A percentile compares a stretch with the other conserved stretches of the same genome.
These are phyloP conservation scores for Cornus florida DNA, from an alignment of 148 eudicot genomes.

Conservation along the genomic window DNA sequence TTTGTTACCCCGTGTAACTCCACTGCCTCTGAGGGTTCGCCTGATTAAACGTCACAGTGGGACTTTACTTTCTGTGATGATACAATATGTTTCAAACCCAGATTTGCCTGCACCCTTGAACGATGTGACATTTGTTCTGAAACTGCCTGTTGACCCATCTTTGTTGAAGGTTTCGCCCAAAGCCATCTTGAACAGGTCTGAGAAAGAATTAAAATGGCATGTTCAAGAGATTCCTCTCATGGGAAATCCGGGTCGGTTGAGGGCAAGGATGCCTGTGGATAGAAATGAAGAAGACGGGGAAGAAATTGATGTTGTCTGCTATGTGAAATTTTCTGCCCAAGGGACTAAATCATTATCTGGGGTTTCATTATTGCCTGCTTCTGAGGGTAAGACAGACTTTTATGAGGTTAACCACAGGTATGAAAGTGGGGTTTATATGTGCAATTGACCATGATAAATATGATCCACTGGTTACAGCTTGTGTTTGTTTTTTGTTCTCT, in stretches of 20 bases:
- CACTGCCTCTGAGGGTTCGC: slow-evolving; percentile 78
- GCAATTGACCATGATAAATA: slow-evolving; percentile 47
- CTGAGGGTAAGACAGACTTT: slow-evolving; percentile 80
- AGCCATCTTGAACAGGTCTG: slow-evolving; percentile 81
- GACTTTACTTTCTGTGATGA: slow-evolving; percentile 85
- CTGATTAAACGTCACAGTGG: slow-evolving; percentile 86
- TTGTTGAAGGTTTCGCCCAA: slow-evolving; percentile 83
- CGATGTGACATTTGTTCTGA: slow-evolving; percentile 71
- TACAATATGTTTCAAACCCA: slow-evolving; percentile 85
- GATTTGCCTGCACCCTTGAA: slow-evolving; percentile 68
- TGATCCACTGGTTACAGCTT: slow-evolving; percentile 5
- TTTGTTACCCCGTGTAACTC: slow-evolving; percentile 72
- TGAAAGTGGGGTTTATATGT: slow-evolving; percentile 69
- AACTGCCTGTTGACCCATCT: slow-evolving; percentile 87
- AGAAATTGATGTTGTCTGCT: slow-evolving; percentile 74
- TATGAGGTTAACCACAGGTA: slow-evolving; percentile 73
- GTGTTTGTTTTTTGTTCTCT: slow-evolving; percentile 25
- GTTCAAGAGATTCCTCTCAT: slow-evolving; percentile 76
- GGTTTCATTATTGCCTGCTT: slow-evolving; percentile 73
- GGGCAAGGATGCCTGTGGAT: slow-evolving; percentile 86
- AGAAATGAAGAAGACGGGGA: slow-evolving; percentile 63
- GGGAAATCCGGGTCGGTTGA: slow-evolving; percentile 79
- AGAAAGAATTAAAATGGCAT: slow-evolving; percentile 91
- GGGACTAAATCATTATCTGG: slow-evolving; percentile 74
- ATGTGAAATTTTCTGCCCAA: slow-evolving; percentile 68